Evolutionary conservation across 805 yeast species (phyloP), one percentile per base, ranked within the genome.

Genomic region (Starmerella geochares): DNA sequence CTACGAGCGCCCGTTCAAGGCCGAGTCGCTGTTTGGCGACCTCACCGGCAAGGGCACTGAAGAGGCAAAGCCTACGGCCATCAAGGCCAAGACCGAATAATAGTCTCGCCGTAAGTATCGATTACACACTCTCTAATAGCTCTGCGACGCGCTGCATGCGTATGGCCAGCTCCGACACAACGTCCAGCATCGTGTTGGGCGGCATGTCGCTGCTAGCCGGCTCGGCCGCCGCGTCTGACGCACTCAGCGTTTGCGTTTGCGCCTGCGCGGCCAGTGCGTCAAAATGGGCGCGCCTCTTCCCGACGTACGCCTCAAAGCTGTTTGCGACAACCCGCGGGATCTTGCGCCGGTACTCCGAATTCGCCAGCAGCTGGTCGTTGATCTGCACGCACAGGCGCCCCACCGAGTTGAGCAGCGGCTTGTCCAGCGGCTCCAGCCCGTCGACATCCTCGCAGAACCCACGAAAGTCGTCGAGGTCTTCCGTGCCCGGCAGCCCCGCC

Each of bases 1-100:
- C 61, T 79, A 87, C 70, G 86, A 86, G 78, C 85, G 98, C 75
- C 98, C 98, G 42, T 92, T 92, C 81, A 85, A 85, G 75, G 79
- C 88, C 52, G 79, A 87, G 47, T 79, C 90, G 42, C 67, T 90
- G 71, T 79, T 86, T 59, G 86, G 88, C 53, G 76, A 71, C 43
- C 61, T 67, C 32, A 69, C 71, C 37, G 70, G 67, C 51, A 60
- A 61, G 72, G 84, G 92, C 56, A 96, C 87, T 71, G 86, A 86
- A 74, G 84, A 84, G 61, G 72, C 95, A 28, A 80, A 86, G 60
- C 86, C 82, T 61, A 77, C 75, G 61, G 92, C 94, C 54, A 96
- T 87, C 47, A 96, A 96, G 68, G 74, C 82, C 67, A 87, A 88
- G 74, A 85, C 81, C 69, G 95, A 86, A 64, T 86, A 78, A 65